Evolutionary conservation across 768 basidiomycete genomes (phyloP), one percentile per base, ranked within the genome.

Genomic region (Kwoniella bestiolae): DNA sequence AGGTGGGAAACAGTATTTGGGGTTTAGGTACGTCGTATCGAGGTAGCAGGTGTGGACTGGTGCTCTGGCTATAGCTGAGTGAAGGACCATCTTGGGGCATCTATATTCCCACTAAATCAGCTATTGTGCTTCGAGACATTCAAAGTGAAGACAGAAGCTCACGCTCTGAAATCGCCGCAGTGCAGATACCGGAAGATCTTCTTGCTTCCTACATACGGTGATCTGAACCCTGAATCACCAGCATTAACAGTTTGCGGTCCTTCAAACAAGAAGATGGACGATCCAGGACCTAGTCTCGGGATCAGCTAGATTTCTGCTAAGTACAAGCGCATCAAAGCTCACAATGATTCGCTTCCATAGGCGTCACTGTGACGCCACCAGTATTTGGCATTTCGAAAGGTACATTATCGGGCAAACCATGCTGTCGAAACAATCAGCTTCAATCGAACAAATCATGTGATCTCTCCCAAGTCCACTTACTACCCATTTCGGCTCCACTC

Each of bases 271-370:
- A 97, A 98, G 26, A 99, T 83, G 64, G 89, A 92, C 2, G 94
- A 96, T 3, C 96, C 96, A 5, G 96, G 96, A 80, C 87, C 83
- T 83, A 57, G 2, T 23, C 11, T 45, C 1, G 25, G 18, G 8
- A 34, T 56, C 5, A 7, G 31, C 16, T 51, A n/a, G 31, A 53
- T 26, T 21, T 3, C n/a, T 46, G 12, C 9, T 16, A 2, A 28
- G 52, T 41, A 8, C 41, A 51, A 14, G 31, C 44, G 38, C 21
- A 16, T 57, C 21, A 1, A n/a, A n/a, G 72, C 84, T 45, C 60
- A 85, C 95, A 97, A 76, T 98, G 96, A 79, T 99, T 98, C 9
- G 95, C 96, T 74, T 96, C 92, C n/a, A 99, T 92, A 44, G 94
- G 86, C 1, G 93, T 97, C 4, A 97, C 94, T 38, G 82, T 84